Evolutionary conservation across 2,329 filamentous ascomycete species (phyloP), one percentile per base, ranked within the genome.

Genomic region (Cladosporium sp.): DNA sequence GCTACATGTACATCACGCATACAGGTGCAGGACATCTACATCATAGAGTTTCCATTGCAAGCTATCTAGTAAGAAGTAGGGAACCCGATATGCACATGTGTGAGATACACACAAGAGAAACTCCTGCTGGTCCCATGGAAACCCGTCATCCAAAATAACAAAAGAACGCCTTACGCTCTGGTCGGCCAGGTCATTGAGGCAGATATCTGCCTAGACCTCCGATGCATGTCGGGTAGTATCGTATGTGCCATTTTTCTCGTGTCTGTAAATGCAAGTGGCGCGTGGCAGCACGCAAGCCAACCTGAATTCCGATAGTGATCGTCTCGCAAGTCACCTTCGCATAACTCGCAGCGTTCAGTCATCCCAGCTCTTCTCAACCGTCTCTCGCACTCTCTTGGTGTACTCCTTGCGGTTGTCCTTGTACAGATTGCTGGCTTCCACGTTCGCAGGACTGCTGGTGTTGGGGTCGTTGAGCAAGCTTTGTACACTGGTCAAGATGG

Each of bases 361-460:
- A 64, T 97, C 94, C 94, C 94, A 99, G 79, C 93, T 97, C 84
- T 97, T 97, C 81, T 99, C 94, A 15, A 99, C 94, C 0, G 93
- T 97, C 79, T 97, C 94, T 50, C 92, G 83, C 43, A 99, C 94
- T 17, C 92, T 83, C 80, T 99, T 99, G 25, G 88, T 90, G 72
- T 99, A 99, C 72, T 99, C 94, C 74, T 92, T 92, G 63, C 92
- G 85, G 75, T 97, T 97, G 72, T 99, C 94, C 74, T 97, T 97
- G 82, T 97, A 99, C 8, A 97, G 81, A 73, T 97, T 99, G 57
- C 92, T 96, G 1, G 94, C 94, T 77, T 99, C 94, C 67, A 97
- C 94, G 69, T 99, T 99, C 58, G 94, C 94, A 0, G 94, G 94
- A 1, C 92, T 96, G 60, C 91, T 94, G n/a, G 94, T 99, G 74